These are phyloP conservation scores for Apiotrichum sp. DNA, from an alignment of 1,284 basidiomycete genomes.

Conservation along the genomic window DNA sequence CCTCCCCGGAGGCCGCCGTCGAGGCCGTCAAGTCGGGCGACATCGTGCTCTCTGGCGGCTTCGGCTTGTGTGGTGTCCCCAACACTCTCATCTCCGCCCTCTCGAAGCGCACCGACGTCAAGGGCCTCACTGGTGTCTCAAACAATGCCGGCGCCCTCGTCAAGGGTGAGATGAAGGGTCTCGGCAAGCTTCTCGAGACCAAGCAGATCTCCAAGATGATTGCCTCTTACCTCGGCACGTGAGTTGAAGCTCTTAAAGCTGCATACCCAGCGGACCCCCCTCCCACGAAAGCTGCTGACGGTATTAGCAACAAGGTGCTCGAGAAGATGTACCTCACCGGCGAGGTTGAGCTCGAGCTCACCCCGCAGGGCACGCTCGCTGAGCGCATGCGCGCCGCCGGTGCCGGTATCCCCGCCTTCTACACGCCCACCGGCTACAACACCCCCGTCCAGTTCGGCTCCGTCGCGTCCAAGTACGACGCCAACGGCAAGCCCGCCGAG, in stretches of 20 bases:
- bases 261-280: too few species aligned
- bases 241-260: background rate
- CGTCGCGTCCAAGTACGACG: conserved; percentile 52
- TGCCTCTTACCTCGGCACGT: conserved; percentile 71
- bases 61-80: conserved; percentile 46
- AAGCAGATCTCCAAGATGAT: conserved; percentile 74
- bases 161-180: conserved; percentile 14
- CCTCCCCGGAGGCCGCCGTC: conserved; percentile 70
- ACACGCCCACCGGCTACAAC: conserved; percentile 77
- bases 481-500: conserved; percentile 54
- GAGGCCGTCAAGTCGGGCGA: conserved; percentile 74
- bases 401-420: conserved; percentile 93
- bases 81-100: conserved; percentile 81
- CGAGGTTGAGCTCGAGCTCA: conserved; percentile 76
- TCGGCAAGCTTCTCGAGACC: conserved; percentile 67
- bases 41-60: conserved; percentile 66
- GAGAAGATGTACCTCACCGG: conserved; percentile 69
- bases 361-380: conserved; percentile 82
- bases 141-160: conserved; percentile 69
- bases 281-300: too few species aligned
- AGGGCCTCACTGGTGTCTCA: conserved; percentile 71
- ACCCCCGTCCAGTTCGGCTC: conserved; percentile 16
- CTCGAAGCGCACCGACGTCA: conserved; percentile 62
- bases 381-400: conserved; percentile 88
- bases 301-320: conserved; percentile 46